A percentile compares a stretch with the other conserved stretches of the same genome.
phyloP scores from a whole-genome alignment of 345 rosid genomes.

The Syzygium aromaticum region DNA sequence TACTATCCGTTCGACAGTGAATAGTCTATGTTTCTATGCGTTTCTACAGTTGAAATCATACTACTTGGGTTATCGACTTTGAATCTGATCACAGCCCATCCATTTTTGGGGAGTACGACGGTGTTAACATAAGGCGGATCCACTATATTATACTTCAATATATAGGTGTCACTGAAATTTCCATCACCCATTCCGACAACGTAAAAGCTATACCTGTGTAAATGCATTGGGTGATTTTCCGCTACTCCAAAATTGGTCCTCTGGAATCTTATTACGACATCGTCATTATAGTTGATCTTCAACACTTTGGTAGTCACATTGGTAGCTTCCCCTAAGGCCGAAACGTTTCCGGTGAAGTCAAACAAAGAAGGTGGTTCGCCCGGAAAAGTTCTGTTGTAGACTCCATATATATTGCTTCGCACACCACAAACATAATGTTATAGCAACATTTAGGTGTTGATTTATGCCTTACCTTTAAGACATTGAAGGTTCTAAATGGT shows the following conservation, averaged over 20 bases:
- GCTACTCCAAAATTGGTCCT: not conserved
- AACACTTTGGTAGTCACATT: not conserved
- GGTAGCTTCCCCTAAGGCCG: not conserved
- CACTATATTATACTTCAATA: not conserved
- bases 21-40: not conserved
- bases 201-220: not conserved
- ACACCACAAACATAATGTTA: not conserved
- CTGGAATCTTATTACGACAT: not conserved
- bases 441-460: not conserved
- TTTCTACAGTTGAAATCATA: not conserved
- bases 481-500: not conserved
- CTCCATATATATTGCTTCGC: not conserved
- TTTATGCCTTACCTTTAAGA: not conserved
- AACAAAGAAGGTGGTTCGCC: not conserved
- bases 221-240: not conserved
- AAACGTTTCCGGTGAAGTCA: not conserved
- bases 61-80: not conserved
- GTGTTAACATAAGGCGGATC: not conserved
- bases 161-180: not conserved
- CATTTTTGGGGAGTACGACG: not conserved
- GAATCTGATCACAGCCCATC: not conserved
- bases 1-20: no score
- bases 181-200: not conserved
- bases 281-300: not conserved
- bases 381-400: not conserved